A percentile compares a stretch with the other conserved stretches of the same genome.
Evolutionary conservation across 1,284 basidiomycete genomes (phyloP).

Genomic region (Ceratobasidium sp.): DNA sequence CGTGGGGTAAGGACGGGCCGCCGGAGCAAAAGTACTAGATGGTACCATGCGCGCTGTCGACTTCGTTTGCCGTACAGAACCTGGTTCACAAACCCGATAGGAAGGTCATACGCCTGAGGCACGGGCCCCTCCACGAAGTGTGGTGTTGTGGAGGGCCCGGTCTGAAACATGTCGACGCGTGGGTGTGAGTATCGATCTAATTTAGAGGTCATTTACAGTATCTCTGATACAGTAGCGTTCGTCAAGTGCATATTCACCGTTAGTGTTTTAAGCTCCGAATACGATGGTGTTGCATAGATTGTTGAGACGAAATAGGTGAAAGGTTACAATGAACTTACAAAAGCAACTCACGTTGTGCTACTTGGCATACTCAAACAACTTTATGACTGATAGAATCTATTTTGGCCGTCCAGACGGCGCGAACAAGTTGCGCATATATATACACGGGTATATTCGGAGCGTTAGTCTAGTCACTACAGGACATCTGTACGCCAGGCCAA

Average conservation of each 20-base stretch:
- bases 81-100: slow-evolving; percentile 80
- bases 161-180: slow-evolving; percentile 46
- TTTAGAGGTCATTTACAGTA: slow-evolving; percentile 20
- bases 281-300: slow-evolving; percentile 71
- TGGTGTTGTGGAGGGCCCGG: slow-evolving; percentile 54
- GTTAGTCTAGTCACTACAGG: slow-evolving; percentile 24
- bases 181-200: slow-evolving; percentile 33
- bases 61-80: slow-evolving; percentile 58
- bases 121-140: slow-evolving; percentile 58
- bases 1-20: slow-evolving; percentile 12
- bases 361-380: slow-evolving; percentile 87
- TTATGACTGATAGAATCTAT: slow-evolving; percentile 48
- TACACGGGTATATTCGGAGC: slow-evolving; percentile 27
- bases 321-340: neutral
- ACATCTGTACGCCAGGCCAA: slow-evolving; percentile 16
- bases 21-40: neutral
- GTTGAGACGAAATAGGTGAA: slow-evolving; percentile 79
- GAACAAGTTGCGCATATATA: slow-evolving; percentile 13
- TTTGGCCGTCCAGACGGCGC: slow-evolving; percentile 33
- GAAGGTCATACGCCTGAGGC: slow-evolving; percentile 79
- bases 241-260: slow-evolving; percentile 58
- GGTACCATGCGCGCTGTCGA: neutral
- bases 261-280: slow-evolving; percentile 69
- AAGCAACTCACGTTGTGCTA: slow-evolving; percentile 70
- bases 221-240: slow-evolving; percentile 47